phyloP scores from a whole-genome alignment of 2,329 filamentous ascomycete species.

The Arthrinium puccinioides region DNA sequence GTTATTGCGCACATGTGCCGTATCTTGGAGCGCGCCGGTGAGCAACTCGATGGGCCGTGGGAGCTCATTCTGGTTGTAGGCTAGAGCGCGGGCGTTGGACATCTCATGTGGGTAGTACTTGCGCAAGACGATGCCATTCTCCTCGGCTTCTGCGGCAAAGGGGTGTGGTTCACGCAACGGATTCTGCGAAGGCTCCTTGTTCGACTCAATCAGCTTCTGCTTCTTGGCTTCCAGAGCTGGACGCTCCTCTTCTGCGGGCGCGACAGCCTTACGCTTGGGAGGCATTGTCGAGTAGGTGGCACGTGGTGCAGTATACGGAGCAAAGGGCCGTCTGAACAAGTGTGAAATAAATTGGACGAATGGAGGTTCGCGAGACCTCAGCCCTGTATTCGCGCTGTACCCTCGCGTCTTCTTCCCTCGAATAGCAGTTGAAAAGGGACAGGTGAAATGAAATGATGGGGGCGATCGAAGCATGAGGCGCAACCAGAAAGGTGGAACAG shows the following conservation, averaged over 20 bases:
- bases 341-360: too few relatives aligned
- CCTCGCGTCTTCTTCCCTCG: too few relatives aligned
- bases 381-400: too few relatives aligned
- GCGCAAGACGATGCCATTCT: slow-evolving; percentile 58
- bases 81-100: slow-evolving; percentile 67
- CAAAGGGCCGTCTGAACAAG: too few relatives aligned
- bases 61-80: slow-evolving; percentile 65
- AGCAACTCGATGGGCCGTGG: slow-evolving; percentile 68
- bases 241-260: slow-evolving; percentile 1
- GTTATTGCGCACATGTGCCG: slow-evolving; percentile 41
- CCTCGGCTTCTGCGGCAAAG: slow-evolving; percentile 36
- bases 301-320: too few relatives aligned
- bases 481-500: too few relatives aligned
- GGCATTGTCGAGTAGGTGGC: slow-evolving; percentile 1
- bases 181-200: slow-evolving; percentile 12
- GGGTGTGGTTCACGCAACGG: slow-evolving; percentile 38
- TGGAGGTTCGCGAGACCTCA: too few relatives aligned
- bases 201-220: slow-evolving; percentile 11
- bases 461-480: too few relatives aligned
- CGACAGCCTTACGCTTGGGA: slow-evolving; percentile 22
- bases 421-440: too few relatives aligned
- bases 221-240: slow-evolving; percentile 15
- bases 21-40: slow-evolving; percentile 52
- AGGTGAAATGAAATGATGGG: too few relatives aligned
- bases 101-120: slow-evolving; percentile 83